Conservation (phyloP, 306 rosid genomes). For the Lithocarpus polystachyus region DNA sequence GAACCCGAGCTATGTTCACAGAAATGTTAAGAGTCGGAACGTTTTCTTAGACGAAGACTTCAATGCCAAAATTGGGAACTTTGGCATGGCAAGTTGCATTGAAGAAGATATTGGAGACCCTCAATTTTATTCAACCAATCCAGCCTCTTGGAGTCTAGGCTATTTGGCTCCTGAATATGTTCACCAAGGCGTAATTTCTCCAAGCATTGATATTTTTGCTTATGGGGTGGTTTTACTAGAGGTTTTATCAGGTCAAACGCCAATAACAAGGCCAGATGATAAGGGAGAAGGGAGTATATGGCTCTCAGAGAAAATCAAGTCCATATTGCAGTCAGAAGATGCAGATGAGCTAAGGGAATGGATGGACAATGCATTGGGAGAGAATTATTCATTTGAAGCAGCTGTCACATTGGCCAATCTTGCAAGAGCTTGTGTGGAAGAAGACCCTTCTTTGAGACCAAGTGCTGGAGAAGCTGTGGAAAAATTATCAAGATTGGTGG, state of each 20-base stretch:
- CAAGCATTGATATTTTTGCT: constrained; percentile 68
- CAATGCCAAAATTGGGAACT: constrained; percentile 72
- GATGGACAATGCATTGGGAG: constrained; percentile 81
- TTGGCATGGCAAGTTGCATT: constrained; percentile 67
- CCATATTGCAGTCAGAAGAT: constrained; percentile 50
- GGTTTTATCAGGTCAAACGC: constrained; percentile 57
- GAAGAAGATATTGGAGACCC: constrained; percentile 48
- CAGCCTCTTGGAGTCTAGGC: constrained; percentile 52
- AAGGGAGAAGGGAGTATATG: constrained; percentile 48
- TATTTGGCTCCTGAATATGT: constrained; percentile 74
- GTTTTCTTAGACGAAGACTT: constrained; percentile 86
- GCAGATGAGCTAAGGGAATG: constrained; percentile 62
- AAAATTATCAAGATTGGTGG: constrained; percentile 59
- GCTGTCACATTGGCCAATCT: constrained; percentile 55
- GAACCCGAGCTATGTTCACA: constrained; percentile 67
- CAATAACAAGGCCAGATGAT: constrained; percentile 50
- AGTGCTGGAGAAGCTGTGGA: constrained; percentile 63
- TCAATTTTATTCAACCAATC: constrained; percentile 41
- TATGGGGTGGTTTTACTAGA: constrained; percentile 76
- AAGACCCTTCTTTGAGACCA: constrained; percentile 66
- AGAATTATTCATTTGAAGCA: constrained; percentile 57
- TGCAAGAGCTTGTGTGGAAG: constrained; percentile 70
- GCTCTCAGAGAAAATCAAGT: constrained; percentile 55
- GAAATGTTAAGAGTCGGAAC: constrained; percentile 75
- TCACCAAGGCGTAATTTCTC: constrained; percentile 60